A percentile compares a stretch with the other conserved stretches of the same genome.
Evolutionary conservation across 257 asterid genomes (phyloP).

Genomic region (Jaltomata sinuosa): DNA sequence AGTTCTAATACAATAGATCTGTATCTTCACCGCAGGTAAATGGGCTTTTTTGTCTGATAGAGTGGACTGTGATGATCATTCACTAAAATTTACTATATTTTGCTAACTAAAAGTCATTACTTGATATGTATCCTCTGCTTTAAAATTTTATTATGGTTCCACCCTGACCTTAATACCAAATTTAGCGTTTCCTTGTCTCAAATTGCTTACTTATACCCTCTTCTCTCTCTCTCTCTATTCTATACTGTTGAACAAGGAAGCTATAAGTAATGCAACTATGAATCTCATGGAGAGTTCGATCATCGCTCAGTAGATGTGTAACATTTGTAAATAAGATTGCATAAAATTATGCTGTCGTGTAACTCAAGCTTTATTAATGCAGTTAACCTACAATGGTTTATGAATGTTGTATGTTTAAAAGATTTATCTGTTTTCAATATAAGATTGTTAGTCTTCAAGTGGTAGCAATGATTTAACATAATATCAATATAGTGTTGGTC

Average conservation of each 20-base stretch:
- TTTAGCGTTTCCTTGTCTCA: not conserved
- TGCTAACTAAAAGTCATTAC: not conserved
- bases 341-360: not conserved
- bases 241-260: too few species aligned
- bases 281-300: too few species aligned
- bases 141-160: not conserved
- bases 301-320: not conserved
- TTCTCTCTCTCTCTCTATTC: too few species aligned
- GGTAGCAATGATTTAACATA: not conserved
- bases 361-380: not conserved
- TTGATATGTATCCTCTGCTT: not conserved
- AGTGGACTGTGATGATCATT: not conserved
- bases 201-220: not conserved
- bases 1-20: constrained; percentile 89
- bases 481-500: not conserved
- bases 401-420: not conserved
- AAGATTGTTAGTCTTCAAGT: not conserved
- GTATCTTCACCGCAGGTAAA: constrained; percentile 85
- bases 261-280: too few species aligned
- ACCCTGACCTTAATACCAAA: not conserved
- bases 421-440: not conserved
- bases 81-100: not conserved
- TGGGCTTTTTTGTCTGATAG: not conserved
- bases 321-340: not conserved
- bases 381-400: not conserved